phyloP scores from a whole-genome alignment of 805 yeast species.

The Cyberlindnera misumaiensis region DNA sequence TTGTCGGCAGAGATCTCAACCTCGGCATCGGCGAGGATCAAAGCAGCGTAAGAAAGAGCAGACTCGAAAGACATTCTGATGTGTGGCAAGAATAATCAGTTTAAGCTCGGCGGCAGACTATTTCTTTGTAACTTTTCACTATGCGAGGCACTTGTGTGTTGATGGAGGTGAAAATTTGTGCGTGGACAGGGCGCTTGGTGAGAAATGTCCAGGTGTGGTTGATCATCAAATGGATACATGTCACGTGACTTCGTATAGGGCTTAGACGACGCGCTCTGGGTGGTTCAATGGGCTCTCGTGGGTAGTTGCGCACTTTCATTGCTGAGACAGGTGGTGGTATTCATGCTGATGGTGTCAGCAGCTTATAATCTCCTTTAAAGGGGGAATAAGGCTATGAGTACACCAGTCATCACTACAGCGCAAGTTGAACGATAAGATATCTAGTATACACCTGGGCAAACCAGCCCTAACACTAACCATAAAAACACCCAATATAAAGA shows the following conservation, averaged over 20 bases:
- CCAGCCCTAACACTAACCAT: too few relatives aligned
- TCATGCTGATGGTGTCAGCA: too few relatives aligned
- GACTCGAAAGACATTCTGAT: slow-evolving; percentile 56
- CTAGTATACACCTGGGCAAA: too few relatives aligned
- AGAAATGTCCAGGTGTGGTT: neutral
- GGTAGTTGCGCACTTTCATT: too few relatives aligned
- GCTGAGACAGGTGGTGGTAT: too few relatives aligned
- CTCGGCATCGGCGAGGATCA: slow-evolving; percentile 89
- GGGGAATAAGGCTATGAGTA: too few relatives aligned
- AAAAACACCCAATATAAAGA: too few relatives aligned
- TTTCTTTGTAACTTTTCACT: slow-evolving; percentile 17
- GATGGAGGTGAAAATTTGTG: neutral
- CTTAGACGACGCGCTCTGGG: too few relatives aligned
- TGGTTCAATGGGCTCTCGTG: too few relatives aligned
- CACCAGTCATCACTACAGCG: too few relatives aligned
- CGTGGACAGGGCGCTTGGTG: neutral
- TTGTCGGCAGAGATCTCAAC: slow-evolving; percentile 82
- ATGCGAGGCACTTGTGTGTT: neutral
- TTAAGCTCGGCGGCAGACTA: slow-evolving; percentile 27
- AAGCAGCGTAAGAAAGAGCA: slow-evolving; percentile 87
- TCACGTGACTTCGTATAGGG: neutral
- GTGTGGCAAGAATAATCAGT: slow-evolving; percentile 24
- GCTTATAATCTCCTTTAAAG: too few relatives aligned
- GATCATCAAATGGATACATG: neutral
- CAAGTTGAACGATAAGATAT: too few relatives aligned